These are phyloP conservation scores for Quercus rubra DNA, from an alignment of 306 rosid species.

Conservation along the genomic window DNA sequence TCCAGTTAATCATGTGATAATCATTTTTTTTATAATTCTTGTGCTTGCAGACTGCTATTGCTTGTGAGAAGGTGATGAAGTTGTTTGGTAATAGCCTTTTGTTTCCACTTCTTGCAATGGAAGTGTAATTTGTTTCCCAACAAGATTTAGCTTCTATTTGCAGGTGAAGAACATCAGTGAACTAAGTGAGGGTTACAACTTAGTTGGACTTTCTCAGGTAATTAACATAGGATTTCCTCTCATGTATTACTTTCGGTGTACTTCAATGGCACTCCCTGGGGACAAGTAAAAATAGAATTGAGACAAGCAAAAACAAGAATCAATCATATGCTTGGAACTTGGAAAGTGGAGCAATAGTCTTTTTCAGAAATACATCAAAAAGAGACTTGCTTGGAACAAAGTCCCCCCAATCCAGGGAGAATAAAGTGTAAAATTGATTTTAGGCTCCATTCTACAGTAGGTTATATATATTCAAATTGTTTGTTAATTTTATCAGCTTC, in stretches of 20 bases:
- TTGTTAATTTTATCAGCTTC: no score
- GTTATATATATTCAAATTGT: no score
- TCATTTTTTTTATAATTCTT: constrained; percentile 20
- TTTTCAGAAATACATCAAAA: background rate
- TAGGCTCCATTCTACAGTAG: background rate
- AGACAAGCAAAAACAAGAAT: background rate
- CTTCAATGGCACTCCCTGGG: background rate
- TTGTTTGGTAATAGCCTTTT: constrained; percentile 28
- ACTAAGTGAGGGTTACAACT: constrained; percentile 69
- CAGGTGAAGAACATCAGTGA: constrained; percentile 77
- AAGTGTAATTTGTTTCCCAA: constrained; percentile 13
- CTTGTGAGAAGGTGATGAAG: constrained; percentile 68
- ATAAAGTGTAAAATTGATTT: background rate
- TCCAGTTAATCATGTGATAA: constrained; percentile 19
- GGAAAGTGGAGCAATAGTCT: background rate
- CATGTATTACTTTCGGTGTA: background rate
- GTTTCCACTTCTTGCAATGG: constrained; percentile 13
- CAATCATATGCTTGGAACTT: background rate
- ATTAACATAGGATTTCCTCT: constrained; percentile 8
- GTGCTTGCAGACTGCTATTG: constrained; percentile 61
- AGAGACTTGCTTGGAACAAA: background rate
- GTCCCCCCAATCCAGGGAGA: background rate
- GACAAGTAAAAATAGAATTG: background rate
- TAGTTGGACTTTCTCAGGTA: constrained; percentile 97
- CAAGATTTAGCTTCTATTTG: constrained; percentile 20